Percentiles rank a stretch among this genome's conserved stretches.
Evolutionary conservation across 2,329 filamentous ascomycete species (phyloP).

Genomic region (Sclerotinia minor): DNA sequence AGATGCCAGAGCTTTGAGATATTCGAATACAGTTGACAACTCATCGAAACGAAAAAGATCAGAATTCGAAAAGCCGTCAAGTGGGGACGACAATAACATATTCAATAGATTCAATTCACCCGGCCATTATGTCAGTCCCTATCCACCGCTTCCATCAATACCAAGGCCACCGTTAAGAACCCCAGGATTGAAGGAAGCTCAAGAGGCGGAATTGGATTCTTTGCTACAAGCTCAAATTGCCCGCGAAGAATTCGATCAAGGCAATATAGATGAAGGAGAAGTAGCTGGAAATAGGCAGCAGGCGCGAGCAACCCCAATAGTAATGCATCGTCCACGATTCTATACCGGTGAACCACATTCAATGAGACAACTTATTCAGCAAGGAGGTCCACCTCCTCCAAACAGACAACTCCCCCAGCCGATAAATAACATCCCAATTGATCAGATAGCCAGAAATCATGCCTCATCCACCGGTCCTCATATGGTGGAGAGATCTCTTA

Average conservation of each 20-base stretch:
- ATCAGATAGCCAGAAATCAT: not conserved
- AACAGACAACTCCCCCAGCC: not conserved
- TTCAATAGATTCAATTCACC: constrained; percentile 19
- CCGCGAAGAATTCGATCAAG: constrained; percentile 26
- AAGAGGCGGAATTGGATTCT: constrained; percentile 29
- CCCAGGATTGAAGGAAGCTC: constrained; percentile 6
- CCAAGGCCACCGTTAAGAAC: constrained; percentile 19
- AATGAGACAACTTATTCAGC: not conserved
- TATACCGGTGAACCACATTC: constrained; percentile 5
- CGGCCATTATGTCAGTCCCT: constrained; percentile 27
- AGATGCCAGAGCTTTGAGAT: constrained; percentile 34
- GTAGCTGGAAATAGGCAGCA: constrained; percentile 3
- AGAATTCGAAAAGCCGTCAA: constrained; percentile 1
- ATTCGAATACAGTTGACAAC: constrained; percentile 24
- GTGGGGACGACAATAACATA: constrained; percentile 5
- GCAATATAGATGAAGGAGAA: constrained; percentile 17
- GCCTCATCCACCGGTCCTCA: not conserved
- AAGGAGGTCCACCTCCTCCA: constrained; percentile 5
- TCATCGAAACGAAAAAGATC: constrained; percentile 23
- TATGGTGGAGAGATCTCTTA: constrained; percentile 20
- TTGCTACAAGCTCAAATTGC: constrained; percentile 33
- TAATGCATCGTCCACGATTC: constrained; percentile 17
- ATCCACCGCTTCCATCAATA: constrained; percentile 23
- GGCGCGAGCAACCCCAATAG: not conserved
- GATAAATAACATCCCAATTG: constrained; percentile 1